A percentile compares a stretch with the other conserved stretches of the same genome.
Evolutionary conservation across 495 filamentous ascomycete genomes (phyloP).

Genomic region (Daldinia decipiens): DNA sequence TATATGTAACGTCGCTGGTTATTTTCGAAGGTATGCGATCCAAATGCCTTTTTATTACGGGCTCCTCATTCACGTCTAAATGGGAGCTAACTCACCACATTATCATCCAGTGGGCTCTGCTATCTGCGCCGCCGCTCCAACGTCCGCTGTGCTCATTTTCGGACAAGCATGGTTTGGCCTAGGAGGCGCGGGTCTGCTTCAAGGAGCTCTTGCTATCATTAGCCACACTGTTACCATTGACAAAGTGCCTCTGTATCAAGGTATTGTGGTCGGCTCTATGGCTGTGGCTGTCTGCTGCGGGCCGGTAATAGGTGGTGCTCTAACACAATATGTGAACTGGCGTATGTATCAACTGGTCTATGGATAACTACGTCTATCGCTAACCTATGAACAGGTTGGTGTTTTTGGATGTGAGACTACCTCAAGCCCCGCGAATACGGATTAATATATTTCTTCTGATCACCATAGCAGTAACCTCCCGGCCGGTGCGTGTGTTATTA

Average conservation of each 20-base stretch:
- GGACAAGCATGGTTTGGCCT: background rate
- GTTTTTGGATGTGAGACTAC: background rate
- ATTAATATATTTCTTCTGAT: background rate
- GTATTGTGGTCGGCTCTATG: background rate
- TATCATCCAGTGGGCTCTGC: background rate
- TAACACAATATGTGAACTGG: background rate
- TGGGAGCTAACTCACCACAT: background rate
- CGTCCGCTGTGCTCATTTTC: background rate
- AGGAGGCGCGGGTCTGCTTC: slow-evolving; percentile 2
- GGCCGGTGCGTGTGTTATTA: background rate
- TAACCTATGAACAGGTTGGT: background rate
- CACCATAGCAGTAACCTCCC: background rate
- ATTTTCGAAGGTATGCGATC: background rate
- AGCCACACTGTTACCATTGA: background rate
- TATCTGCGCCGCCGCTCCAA: background rate
- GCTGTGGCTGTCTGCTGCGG: background rate
- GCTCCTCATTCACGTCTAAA: too few species aligned
- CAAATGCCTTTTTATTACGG: background rate
- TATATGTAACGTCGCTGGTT: background rate
- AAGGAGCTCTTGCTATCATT: slow-evolving; percentile 2
- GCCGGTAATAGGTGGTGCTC: background rate
- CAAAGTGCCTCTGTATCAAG: background rate
- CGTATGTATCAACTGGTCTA: background rate
- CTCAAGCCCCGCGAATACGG: background rate
- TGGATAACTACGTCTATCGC: background rate